Percentiles rank a stretch among this genome's conserved stretches.
These are phyloP conservation scores for Fusarium phyllophilum DNA, from an alignment of 2,329 filamentous ascomycete species.

Conservation along the genomic window DNA sequence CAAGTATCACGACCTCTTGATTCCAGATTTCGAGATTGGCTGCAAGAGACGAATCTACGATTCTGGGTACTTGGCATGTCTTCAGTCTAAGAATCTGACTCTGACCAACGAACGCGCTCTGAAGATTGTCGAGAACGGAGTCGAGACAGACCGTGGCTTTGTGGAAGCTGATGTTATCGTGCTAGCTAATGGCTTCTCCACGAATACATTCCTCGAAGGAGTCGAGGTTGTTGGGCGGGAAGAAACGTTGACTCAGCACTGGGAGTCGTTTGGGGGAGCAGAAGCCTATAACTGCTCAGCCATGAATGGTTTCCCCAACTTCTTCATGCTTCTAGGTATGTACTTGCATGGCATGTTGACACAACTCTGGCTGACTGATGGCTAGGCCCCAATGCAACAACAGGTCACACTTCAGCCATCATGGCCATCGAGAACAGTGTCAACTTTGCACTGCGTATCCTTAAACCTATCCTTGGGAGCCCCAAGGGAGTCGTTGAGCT, in stretches of 20 bases:
- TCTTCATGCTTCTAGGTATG: not conserved
- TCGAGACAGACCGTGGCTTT: not conserved
- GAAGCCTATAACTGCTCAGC: not conserved
- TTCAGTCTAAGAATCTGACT: not conserved
- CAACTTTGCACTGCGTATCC: not conserved
- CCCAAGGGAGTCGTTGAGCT: not conserved
- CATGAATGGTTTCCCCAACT: not conserved
- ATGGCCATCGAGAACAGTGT: slow-evolving; percentile 1
- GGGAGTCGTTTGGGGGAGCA: not conserved
- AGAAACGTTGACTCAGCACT: not conserved
- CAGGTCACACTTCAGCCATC: not conserved
- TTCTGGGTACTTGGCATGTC: not conserved
- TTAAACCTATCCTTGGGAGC: not conserved
- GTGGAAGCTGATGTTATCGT: not conserved
- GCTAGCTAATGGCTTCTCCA: not conserved
- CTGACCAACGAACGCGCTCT: not conserved
- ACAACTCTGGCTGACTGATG: not conserved
- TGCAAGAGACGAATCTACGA: not conserved
- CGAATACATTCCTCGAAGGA: not conserved
- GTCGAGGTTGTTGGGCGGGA: not conserved
- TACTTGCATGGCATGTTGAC: fast-evolving
- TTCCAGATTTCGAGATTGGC: not conserved
- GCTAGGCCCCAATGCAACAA: not conserved
- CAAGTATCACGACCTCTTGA: not conserved
- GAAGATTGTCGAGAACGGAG: not conserved